phyloP scores from a whole-genome alignment of 768 basidiomycete genomes.

The Coprinopsis marcescibilis region DNA sequence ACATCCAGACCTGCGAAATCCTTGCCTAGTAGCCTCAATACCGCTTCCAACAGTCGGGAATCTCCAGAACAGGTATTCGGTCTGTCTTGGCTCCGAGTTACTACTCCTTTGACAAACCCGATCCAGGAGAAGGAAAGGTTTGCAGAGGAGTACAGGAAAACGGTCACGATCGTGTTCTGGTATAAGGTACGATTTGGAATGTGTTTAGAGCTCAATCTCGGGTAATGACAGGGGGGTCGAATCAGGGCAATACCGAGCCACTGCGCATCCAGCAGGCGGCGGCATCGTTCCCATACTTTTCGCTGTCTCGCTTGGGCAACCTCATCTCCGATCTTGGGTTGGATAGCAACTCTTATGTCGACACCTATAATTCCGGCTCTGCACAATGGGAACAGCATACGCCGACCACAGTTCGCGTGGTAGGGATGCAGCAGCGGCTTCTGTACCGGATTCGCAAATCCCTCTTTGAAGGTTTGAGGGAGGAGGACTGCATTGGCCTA shows the following conservation, averaged over 20 bases:
- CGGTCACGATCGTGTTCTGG: conserved; percentile 65
- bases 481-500: conserved; percentile 53
- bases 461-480: conserved; percentile 50
- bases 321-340: conserved; percentile 54
- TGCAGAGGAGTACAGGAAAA: conserved; percentile 41
- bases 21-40: not conserved
- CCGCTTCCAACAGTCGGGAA: not conserved
- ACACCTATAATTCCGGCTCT: conserved; percentile 48
- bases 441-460: conserved; percentile 57
- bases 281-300: conserved; percentile 61
- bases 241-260: conserved; percentile 46
- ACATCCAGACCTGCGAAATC: not conserved
- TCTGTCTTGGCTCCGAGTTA: not conserved
- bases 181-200: conserved; percentile 55
- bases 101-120: not conserved
- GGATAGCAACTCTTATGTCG: conserved; percentile 46
- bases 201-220: no score
- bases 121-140: conserved; percentile 35
- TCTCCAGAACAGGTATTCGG: not conserved
- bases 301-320: conserved; percentile 45
- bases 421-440: conserved; percentile 55
- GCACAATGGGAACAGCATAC: conserved; percentile 67
- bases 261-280: conserved; percentile 53
- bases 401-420: conserved; percentile 51
- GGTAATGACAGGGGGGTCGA: not conserved